Percentiles rank a stretch among this genome's conserved stretches.
Evolutionary conservation across 2,329 filamentous ascomycete species (phyloP).

Genomic region (Ilyonectria robusta): DNA sequence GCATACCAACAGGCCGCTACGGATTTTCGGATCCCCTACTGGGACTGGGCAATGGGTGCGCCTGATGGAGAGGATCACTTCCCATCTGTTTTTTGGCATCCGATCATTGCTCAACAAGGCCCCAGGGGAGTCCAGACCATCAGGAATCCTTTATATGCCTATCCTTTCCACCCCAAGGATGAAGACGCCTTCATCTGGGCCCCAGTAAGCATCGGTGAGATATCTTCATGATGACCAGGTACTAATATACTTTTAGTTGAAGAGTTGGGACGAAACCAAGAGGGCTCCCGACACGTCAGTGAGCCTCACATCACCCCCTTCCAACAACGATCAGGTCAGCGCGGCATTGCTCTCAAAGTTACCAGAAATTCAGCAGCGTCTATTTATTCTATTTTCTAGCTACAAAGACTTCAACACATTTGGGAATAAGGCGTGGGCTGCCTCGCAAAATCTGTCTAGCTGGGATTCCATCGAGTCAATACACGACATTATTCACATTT

Average conservation of each 20-base stretch:
- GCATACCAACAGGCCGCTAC: constrained; percentile 66
- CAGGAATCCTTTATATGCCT: constrained; percentile 73
- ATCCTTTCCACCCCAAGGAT: constrained; percentile 73
- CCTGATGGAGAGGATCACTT: constrained; percentile 64
- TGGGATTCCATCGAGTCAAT: constrained; percentile 77
- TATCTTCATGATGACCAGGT: neutral
- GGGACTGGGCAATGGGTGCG: constrained; percentile 70
- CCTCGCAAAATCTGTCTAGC: constrained; percentile 59
- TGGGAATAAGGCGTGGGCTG: constrained; percentile 77
- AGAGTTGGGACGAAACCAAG: constrained; percentile 72
- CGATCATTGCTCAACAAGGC: constrained; percentile 66
- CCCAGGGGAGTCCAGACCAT: constrained; percentile 70
- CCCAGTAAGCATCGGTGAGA: constrained; percentile 64
- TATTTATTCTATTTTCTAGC: constrained; percentile 77
- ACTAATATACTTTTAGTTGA: constrained; percentile 60
- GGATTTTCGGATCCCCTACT: constrained; percentile 70
- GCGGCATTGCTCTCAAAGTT: constrained; percentile 61
- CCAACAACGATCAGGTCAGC: constrained; percentile 72
- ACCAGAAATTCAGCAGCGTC: constrained; percentile 70
- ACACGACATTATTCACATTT: constrained; percentile 74
- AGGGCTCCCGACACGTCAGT: constrained; percentile 62
- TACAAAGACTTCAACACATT: constrained; percentile 79
- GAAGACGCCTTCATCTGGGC: constrained; percentile 69
- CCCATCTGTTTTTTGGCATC: constrained; percentile 61
- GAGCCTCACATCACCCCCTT: constrained; percentile 55